Conservation (phyloP, 78 protist species). For the Dictyostelium capitatum region DNA sequence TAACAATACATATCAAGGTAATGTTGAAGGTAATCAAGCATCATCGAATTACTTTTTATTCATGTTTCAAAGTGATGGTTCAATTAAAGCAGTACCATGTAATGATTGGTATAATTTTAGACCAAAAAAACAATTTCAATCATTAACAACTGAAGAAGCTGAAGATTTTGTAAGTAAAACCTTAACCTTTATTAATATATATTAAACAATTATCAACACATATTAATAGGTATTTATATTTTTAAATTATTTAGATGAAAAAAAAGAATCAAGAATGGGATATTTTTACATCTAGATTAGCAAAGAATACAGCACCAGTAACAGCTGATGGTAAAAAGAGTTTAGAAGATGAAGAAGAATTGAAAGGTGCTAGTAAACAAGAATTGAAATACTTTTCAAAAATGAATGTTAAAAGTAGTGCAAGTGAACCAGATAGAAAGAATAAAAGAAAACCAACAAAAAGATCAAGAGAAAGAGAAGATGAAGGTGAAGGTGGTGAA, state of each 20-base stretch:
- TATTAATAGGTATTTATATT: neutral
- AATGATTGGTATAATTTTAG: conserved; percentile 76
- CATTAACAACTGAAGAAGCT: conserved; percentile 64
- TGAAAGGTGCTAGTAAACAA: conserved; percentile 6
- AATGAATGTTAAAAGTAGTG: too few relatives aligned
- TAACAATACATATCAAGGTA: conserved; percentile 52
- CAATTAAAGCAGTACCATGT: conserved; percentile 72
- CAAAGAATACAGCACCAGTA: neutral
- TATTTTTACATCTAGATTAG: neutral
- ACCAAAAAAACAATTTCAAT: conserved; percentile 51
- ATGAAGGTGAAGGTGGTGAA: conserved; percentile 7
- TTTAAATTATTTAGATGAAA: conserved; percentile 26
- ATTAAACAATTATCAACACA: neutral
- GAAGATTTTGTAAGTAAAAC: conserved; percentile 59
- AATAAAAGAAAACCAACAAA: conserved; percentile 12
- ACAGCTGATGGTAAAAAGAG: neutral
- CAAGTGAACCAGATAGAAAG: conserved; percentile 8
- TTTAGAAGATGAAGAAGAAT: conserved; percentile 24
- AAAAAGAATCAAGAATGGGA: conserved; percentile 51
- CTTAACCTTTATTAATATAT: neutral
- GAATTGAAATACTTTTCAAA: neutral
- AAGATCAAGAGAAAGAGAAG: neutral
- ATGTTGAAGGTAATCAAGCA: conserved; percentile 63
- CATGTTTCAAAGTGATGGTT: conserved; percentile 68
- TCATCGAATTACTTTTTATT: conserved; percentile 53